phyloP scores from a whole-genome alignment of 306 rosid species.

The Cucumis melo region DNA sequence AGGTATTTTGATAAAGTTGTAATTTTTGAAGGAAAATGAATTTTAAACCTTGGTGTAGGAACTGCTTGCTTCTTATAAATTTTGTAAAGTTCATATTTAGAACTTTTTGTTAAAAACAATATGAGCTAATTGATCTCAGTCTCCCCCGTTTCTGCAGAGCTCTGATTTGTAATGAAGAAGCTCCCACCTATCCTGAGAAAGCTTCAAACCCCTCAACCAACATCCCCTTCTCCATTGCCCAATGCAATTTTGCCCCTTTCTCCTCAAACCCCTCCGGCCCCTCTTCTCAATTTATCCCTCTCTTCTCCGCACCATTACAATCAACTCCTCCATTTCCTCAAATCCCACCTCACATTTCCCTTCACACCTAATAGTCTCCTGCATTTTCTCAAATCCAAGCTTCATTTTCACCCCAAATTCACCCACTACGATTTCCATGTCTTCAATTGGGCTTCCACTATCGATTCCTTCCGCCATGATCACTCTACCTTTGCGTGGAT shows the following conservation, averaged over 20 bases:
- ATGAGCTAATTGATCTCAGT: background rate
- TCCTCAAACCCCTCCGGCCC: conserved; percentile 13
- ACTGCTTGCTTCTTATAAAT: too few species aligned
- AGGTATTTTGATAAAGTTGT: too few species aligned
- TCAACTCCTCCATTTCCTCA: conserved; percentile 44
- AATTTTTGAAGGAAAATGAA: too few species aligned
- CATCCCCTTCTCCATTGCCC: conserved; percentile 27
- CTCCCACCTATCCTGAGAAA: conserved; percentile 24
- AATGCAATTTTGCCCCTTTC: conserved; percentile 43
- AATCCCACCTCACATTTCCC: conserved; percentile 42
- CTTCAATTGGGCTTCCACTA: conserved; percentile 69
- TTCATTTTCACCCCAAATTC: conserved; percentile 66
- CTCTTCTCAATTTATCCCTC: conserved; percentile 31
- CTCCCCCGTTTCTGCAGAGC: background rate
- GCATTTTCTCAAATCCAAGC: conserved; percentile 65
- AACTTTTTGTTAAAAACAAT: too few species aligned
- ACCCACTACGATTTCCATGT: conserved; percentile 63
- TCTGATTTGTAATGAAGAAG: conserved; percentile 25
- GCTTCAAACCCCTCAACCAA: conserved; percentile 2
- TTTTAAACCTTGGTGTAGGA: too few species aligned
- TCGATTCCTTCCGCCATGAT: conserved; percentile 71
- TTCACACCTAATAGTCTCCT: conserved; percentile 44
- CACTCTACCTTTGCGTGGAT: conserved; percentile 72
- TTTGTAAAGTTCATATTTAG: too few species aligned
- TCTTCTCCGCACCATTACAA: conserved; percentile 32